Evolutionary conservation across 2,329 filamentous ascomycete species (phyloP).

Genomic region (Alternaria triticimaculans): DNA sequence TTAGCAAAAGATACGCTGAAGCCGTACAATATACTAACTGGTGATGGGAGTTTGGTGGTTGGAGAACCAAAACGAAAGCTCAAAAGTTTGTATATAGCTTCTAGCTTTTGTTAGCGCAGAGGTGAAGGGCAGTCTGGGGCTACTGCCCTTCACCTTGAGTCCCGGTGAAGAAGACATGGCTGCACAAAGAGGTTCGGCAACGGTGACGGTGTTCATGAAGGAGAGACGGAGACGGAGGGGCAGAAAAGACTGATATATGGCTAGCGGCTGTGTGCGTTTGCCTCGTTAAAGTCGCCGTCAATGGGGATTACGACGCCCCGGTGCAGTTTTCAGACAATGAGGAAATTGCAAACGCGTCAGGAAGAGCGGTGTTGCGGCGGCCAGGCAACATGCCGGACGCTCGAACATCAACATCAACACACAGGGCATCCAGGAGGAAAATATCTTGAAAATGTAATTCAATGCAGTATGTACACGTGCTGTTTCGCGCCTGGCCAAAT

Average conservation of each 20-base stretch:
- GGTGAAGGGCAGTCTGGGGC: slow-evolving; percentile 1
- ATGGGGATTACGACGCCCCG: neutral
- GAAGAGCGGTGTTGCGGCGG: neutral
- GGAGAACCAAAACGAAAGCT: neutral
- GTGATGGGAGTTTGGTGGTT: neutral
- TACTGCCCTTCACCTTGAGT: neutral
- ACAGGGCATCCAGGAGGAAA: neutral
- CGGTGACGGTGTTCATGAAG: neutral
- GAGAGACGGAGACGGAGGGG: neutral
- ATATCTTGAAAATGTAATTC: slow-evolving; percentile 11
- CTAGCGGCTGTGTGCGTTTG: neutral
- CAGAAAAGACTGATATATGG: neutral
- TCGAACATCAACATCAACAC: neutral
- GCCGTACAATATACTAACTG: neutral
- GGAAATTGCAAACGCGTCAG: neutral
- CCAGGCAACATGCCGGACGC: neutral
- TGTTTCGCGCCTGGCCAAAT: neutral
- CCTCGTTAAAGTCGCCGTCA: neutral
- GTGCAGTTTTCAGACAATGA: neutral
- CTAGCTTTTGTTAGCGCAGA: neutral
- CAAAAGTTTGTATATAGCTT: neutral
- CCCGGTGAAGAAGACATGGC: neutral
- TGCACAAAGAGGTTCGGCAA: neutral
- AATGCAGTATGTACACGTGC: slow-evolving; percentile 39
- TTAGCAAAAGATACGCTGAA: neutral